Conservation (phyloP, 2,329 filamentous ascomycete species). For the Orbilia javanica region DNA sequence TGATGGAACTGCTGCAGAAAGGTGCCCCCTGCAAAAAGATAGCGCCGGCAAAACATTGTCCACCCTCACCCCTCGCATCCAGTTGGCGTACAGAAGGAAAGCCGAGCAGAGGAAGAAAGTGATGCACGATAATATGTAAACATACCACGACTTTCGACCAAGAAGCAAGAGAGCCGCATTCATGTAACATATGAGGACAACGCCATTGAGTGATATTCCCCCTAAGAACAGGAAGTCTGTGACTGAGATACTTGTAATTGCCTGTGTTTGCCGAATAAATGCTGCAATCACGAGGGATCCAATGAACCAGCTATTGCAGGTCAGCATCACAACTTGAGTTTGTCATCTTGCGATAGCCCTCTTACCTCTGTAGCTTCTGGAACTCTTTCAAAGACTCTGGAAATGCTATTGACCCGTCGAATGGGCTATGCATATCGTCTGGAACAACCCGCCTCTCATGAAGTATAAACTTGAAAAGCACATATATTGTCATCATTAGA, state of each 20-base stretch:
- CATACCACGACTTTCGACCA: conserved; percentile 56
- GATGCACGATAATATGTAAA: conserved; percentile 47
- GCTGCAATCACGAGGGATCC: conserved; percentile 53
- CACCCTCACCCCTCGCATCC: conserved; percentile 26
- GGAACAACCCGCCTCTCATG: conserved; percentile 42
- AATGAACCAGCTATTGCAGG: conserved; percentile 45
- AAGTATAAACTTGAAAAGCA: conserved; percentile 45
- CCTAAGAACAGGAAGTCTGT: conserved; percentile 56
- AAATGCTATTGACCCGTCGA: conserved; percentile 46
- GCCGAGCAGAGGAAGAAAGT: conserved; percentile 50
- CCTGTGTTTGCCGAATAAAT: conserved; percentile 43
- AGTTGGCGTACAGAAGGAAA: conserved; percentile 47
- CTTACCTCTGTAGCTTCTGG: conserved; percentile 52
- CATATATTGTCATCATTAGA: conserved; percentile 51
- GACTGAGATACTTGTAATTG: conserved; percentile 41
- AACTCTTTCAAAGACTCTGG: conserved; percentile 47
- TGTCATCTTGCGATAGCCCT: neutral
- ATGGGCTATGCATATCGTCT: conserved; percentile 41
- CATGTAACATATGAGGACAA: conserved; percentile 55
- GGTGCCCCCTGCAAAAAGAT: conserved; percentile 29
- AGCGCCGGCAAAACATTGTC: conserved; percentile 38
- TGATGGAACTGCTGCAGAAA: conserved; percentile 6
- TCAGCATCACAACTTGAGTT: neutral
- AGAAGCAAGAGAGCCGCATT: conserved; percentile 45
- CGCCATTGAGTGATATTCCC: conserved; percentile 50